Conservation (phyloP, 371 early-diverging fungal species). For the Actinomortierella ambigua region DNA sequence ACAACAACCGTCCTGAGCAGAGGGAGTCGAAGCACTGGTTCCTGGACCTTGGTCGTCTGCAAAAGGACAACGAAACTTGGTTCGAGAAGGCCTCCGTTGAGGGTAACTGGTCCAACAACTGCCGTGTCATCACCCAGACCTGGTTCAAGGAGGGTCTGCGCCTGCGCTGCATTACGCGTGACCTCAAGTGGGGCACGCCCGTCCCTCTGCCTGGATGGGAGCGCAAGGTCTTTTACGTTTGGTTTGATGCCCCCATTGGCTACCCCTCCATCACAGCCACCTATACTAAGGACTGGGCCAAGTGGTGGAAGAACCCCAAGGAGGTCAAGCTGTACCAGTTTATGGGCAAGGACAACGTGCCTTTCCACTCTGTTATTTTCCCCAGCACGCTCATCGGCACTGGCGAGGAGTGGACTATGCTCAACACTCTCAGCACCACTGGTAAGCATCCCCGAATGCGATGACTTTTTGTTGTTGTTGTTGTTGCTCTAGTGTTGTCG, state of each 20-base stretch:
- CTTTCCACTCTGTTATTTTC: conserved; percentile 99
- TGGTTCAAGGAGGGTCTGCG: conserved; percentile 98
- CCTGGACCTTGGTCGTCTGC: conserved; percentile 86
- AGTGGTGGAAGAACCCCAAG: conserved; percentile 98
- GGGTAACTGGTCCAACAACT: conserved; percentile 94
- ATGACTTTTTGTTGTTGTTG: background rate
- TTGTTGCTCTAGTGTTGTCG: background rate
- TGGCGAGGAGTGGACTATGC: conserved; percentile 87
- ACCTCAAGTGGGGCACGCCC: conserved; percentile 99
- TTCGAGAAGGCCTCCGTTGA: conserved; percentile 67
- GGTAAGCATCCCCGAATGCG: conserved; percentile 53
- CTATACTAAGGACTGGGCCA: conserved; percentile 92
- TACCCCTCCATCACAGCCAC: conserved; percentile 97
- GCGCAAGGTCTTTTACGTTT: conserved; percentile 99
- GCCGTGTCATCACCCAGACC: conserved; percentile 88
- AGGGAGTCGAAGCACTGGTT: conserved; percentile 94
- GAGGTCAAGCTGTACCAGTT: conserved; percentile 97
- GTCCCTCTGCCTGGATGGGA: conserved; percentile 93
- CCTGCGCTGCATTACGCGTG: conserved; percentile 99
- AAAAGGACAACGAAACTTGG: conserved; percentile 77
- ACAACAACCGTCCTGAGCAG: conserved; percentile 81
- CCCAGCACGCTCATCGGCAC: conserved; percentile 93
- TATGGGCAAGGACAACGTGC: conserved; percentile 99
- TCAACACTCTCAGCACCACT: conserved; percentile 95
- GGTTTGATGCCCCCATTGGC: conserved; percentile 99